Percentiles rank a stretch among this genome's conserved stretches.
phyloP scores from a whole-genome alignment of 2,329 filamentous ascomycete species.

The Fusarium illudens region DNA sequence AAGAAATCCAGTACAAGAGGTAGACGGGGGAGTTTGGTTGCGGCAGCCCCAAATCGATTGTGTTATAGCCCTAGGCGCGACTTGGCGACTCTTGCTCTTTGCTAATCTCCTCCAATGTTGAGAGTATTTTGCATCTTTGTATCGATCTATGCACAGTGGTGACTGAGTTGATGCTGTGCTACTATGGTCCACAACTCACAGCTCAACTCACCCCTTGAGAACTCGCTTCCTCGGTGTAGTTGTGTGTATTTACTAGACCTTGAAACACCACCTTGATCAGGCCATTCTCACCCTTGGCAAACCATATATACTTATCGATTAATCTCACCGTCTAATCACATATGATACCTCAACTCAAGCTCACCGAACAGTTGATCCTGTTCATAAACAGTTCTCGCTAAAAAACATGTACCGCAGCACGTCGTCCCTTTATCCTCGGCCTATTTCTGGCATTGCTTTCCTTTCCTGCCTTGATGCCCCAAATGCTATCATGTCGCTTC shows the following conservation, averaged over 20 bases:
- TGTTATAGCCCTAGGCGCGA: constrained; percentile 43
- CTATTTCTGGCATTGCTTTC: not conserved
- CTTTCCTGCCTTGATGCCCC: constrained; percentile 8
- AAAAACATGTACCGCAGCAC: not conserved
- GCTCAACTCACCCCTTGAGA: not conserved
- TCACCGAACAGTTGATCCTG: not conserved
- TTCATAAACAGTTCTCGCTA: not conserved
- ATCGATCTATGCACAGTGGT: not conserved
- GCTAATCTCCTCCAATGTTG: constrained; percentile 36
- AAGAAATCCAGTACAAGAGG: constrained; percentile 41
- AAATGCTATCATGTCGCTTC: constrained; percentile 2
- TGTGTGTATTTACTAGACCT: not conserved
- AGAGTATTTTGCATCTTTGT: constrained; percentile 30
- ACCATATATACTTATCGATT: not conserved
- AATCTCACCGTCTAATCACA: not conserved
- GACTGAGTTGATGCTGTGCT: not conserved
- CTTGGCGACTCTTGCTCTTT: constrained; percentile 36
- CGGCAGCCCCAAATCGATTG: constrained; percentile 45
- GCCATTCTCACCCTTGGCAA: not conserved
- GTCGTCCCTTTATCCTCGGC: not conserved
- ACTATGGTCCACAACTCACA: not conserved
- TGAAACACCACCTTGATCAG: not conserved
- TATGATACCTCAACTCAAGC: not conserved
- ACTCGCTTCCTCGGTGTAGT: not conserved
- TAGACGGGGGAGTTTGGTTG: constrained; percentile 45